Conservation (phyloP, 2,329 filamentous ascomycete genomes). For the Botrytis aclada region DNA sequence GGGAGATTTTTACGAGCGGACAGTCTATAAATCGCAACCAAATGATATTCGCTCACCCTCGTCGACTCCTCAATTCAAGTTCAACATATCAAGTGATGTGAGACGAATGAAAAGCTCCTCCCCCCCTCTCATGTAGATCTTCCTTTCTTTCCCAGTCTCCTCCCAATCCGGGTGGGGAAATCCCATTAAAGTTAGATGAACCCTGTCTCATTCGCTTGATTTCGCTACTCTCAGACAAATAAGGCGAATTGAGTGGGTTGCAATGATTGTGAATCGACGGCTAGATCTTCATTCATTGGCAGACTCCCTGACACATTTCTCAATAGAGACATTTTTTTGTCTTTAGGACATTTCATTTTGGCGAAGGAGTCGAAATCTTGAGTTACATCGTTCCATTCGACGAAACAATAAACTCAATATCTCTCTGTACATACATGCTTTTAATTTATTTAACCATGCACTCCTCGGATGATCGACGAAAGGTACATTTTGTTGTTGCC, state of each 20-base stretch:
- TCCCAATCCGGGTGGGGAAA: slow-evolving; percentile 7
- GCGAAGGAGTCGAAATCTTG: slow-evolving; percentile 9
- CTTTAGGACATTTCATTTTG: neutral
- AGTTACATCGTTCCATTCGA: slow-evolving; percentile 19
- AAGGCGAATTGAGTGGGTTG: neutral
- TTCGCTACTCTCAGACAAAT: slow-evolving; percentile 19
- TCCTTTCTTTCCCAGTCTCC: neutral
- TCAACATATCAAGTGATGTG: slow-evolving; percentile 2
- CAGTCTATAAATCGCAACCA: neutral
- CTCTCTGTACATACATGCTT: slow-evolving; percentile 7
- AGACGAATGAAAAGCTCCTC: neutral
- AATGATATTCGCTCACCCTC: slow-evolving; percentile 5
- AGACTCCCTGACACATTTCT: neutral
- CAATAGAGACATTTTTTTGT: slow-evolving; percentile 12
- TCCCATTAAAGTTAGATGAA: slow-evolving; percentile 8
- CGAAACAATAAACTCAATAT: slow-evolving; percentile 11
- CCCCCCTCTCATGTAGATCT: slow-evolving; percentile 1
- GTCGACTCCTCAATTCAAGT: neutral
- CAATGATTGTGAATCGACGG: slow-evolving; percentile 3
- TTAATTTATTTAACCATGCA: slow-evolving; percentile 10
- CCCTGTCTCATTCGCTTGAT: slow-evolving; percentile 13
- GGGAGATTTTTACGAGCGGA: slow-evolving; percentile 1
- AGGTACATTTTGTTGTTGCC: slow-evolving; percentile 12
- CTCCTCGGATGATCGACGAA: slow-evolving; percentile 11
- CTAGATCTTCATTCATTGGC: slow-evolving; percentile 16